phyloP scores from a whole-genome alignment of 139 green algal species.

The Edaphochlamys debaryana region DNA sequence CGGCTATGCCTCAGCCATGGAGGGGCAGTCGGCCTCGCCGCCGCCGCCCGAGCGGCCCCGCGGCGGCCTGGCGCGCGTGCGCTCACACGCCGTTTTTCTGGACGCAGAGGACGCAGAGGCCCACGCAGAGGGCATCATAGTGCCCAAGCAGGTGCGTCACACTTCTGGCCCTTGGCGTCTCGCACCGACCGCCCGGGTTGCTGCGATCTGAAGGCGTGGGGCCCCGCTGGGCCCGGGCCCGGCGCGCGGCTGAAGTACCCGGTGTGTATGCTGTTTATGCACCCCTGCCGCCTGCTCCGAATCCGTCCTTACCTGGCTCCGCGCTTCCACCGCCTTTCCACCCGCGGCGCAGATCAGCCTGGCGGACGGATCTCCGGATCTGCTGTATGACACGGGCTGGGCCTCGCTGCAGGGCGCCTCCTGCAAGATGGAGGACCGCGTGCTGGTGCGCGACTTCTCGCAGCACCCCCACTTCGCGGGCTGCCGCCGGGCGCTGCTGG shows the following conservation, averaged over 20 bases:
- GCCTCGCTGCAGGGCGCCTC: conserved; percentile 6
- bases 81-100: conserved; percentile 30
- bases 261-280: too few species aligned
- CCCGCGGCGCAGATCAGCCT: conserved; percentile 17
- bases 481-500: conserved; percentile 7
- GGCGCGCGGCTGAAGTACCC: too few species aligned
- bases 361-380: conserved; percentile 1
- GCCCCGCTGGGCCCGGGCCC: too few species aligned
- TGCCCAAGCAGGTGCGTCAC: conserved; percentile 27
- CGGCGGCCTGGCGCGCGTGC: not conserved
- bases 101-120: not conserved
- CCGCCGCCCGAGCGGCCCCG: not conserved
- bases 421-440: conserved; percentile 36
- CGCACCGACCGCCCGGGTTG: too few species aligned
- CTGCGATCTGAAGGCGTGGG: too few species aligned
- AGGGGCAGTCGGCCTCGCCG: conserved; percentile 4
- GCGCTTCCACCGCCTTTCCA: too few species aligned
- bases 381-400: conserved; percentile 20
- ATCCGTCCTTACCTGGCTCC: too few species aligned
- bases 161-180: too few species aligned
- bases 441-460: conserved; percentile 20
- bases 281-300: not conserved
- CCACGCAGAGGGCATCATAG: conserved; percentile 1
- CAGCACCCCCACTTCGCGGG: conserved; percentile 5
- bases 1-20: not conserved